Evolutionary conservation across 2,329 filamentous ascomycete species (phyloP), one percentile per base, ranked within the genome.

Genomic region (Xylaria sp.): DNA sequence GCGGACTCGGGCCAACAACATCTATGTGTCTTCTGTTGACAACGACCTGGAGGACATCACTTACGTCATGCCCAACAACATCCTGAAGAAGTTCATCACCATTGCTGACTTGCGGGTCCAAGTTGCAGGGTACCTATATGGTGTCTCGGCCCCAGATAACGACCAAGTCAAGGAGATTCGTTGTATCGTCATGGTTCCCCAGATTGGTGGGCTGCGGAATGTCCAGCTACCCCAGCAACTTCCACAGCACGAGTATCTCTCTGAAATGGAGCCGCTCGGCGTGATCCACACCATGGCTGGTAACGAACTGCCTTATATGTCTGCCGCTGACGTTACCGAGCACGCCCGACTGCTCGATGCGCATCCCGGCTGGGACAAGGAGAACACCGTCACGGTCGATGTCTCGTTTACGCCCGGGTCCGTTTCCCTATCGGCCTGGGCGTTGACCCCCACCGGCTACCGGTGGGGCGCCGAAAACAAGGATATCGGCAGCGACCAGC

Each of bases 51-150:
- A 96, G 56, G 91, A 92, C 66, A 89, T 90, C 69, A 99, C 93
- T 1, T 99, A 97, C 68, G 90, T 99, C 67, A 97, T 99, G 91
- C 94, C 94, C 1, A 99, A 97, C 84, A 99, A 99, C 72, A 88
- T 99, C 44, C 83, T 99, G 66, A 97, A 96, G 82, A 90, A 91
- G 61, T 99, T 99, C 80, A 97, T 99, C 76, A 94, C 91, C 20
- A 95, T 99, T 69, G 89, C 94, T 43, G 94, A 99, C 77, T 84
- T 99, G 51, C 90, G 95, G 44, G 92, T 97, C 13, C 94, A 99
- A 74, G 92, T 99, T 45, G 92, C 93, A 16, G 94, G 92, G 1
- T 99, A 96, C 71, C 82, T 99, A 0, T 99, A 99, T 71, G 94
- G 94, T 62, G 86, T 86, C 43, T 96, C 93, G 1, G 92, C 94